Evolutionary conservation across 352 stramenopile genomes (phyloP), one percentile per base, ranked within the genome.

Genomic region (Phytophthora pistaciae): DNA sequence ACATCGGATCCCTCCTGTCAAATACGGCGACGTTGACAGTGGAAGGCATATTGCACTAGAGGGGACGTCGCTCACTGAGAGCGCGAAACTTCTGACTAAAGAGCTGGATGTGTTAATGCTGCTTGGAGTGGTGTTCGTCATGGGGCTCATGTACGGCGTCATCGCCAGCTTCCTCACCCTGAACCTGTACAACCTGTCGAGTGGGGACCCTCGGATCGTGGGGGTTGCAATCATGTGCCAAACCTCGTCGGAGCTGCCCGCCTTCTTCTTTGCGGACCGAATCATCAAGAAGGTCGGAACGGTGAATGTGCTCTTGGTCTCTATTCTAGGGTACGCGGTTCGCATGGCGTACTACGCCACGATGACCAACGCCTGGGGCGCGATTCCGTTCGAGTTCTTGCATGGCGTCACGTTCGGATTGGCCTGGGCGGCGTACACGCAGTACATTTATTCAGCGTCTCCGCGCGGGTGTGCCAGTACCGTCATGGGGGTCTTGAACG

Each of bases 111-210:
- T 93, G 67, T 52, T 91, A 54, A 75, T 82, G 44, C 73, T 91
- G 27, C 68, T 93, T 42, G 62, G 63, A 9, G 79, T 91, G n/a
- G 82, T 91, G 27, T 89, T 90, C 58, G 56, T 91, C 62, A 91
- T 88, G 78, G 80, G 83, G 0, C 71, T 90, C 63, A 91, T 91
- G 83, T 91, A 75, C 56, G 83, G 85, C 55, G 82, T 91, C 56
- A 74, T 93, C 55, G 84, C 78, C 21, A 89, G 79, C 68, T 92
- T 90, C 64, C 80, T 92, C 56, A 87, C 79, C 50, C 75, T 89
- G 52, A 78, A 87, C 59, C 50, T 87, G 38, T 87, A 78, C 72
- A 82, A 87, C 54, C 58, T 90, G 54, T 83, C 77, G 23, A 65
- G 63, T 40, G 44, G 74, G 11, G 79, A 79, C 38, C 50, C 82